phyloP scores from a whole-genome alignment of 1,284 basidiomycete species.

The Xerocomus amazonicus region DNA sequence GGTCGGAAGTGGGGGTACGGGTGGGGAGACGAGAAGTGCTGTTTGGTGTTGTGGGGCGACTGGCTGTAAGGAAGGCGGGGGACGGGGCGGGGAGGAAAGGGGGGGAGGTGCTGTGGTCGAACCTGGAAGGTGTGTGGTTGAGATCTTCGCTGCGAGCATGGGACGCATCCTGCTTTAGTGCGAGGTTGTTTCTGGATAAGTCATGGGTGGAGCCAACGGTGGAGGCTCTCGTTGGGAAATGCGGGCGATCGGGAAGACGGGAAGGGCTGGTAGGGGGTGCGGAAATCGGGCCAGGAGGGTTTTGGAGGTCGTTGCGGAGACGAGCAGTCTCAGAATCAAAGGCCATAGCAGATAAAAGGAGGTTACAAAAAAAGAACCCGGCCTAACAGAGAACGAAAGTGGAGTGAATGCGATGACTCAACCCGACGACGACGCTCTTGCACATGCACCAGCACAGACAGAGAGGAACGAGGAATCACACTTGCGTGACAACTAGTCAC shows the following conservation, averaged over 20 bases:
- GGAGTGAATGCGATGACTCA: constrained; percentile 9
- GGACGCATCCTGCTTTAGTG: constrained; percentile 34
- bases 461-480: constrained; percentile 23
- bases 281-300: constrained; percentile 28
- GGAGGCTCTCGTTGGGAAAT: constrained; percentile 56
- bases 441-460: constrained; percentile 15
- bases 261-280: constrained; percentile 35
- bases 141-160: constrained; percentile 70
- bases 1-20: constrained; percentile 49
- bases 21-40: constrained; percentile 40
- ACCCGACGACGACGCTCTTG: constrained; percentile 15
- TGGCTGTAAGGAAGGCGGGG: constrained; percentile 47
- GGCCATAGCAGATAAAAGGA: constrained; percentile 17
- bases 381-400: background rate
- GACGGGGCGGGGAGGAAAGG: constrained; percentile 43
- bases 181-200: constrained; percentile 46
- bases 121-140: constrained; percentile 45
- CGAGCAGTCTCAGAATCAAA: constrained; percentile 32
- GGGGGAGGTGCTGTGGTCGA: constrained; percentile 16
- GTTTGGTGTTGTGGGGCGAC: constrained; percentile 53
- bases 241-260: constrained; percentile 47
- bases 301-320: constrained; percentile 27
- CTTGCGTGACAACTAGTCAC: constrained; percentile 24
- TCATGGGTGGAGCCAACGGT: constrained; percentile 53
- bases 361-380: background rate